A percentile compares a stretch with the other conserved stretches of the same genome.
These are phyloP conservation scores for Phyllosticta citriasiana DNA, from an alignment of 2,329 filamentous ascomycete genomes.

Conservation along the genomic window DNA sequence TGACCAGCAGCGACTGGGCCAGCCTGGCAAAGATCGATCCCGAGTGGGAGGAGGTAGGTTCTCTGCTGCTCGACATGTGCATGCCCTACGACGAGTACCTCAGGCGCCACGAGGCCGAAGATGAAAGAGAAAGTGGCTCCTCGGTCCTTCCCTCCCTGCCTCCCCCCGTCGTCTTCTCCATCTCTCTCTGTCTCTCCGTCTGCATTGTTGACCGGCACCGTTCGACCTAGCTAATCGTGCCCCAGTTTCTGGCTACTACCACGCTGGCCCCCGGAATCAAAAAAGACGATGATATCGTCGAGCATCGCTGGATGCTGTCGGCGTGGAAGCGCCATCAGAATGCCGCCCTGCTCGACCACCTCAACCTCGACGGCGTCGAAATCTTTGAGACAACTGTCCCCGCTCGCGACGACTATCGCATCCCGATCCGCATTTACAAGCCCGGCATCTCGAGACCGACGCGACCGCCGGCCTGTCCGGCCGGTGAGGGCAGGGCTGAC, in stretches of 20 bases:
- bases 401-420: constrained; percentile 15
- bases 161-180: background rate
- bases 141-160: background rate
- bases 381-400: constrained; percentile 16
- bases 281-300: background rate
- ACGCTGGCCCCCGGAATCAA: background rate
- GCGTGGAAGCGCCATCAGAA: background rate
- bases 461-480: constrained; percentile 1
- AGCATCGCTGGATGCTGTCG: background rate
- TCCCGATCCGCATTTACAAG: constrained; percentile 17
- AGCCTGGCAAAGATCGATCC: background rate
- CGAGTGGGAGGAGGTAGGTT: background rate
- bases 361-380: constrained; percentile 9
- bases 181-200: too few species aligned
- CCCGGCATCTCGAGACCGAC: constrained; percentile 14
- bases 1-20: background rate
- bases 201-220: too few species aligned
- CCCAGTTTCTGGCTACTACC: background rate
- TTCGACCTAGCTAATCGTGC: background rate
- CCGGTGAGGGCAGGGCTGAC: background rate
- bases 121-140: background rate
- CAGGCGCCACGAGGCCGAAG: background rate
- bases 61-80: background rate
- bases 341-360: background rate
- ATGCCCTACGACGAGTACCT: background rate